These are phyloP conservation scores for Xylariales sp. DNA, from an alignment of 2,329 filamentous ascomycete genomes.

Conservation along the genomic window DNA sequence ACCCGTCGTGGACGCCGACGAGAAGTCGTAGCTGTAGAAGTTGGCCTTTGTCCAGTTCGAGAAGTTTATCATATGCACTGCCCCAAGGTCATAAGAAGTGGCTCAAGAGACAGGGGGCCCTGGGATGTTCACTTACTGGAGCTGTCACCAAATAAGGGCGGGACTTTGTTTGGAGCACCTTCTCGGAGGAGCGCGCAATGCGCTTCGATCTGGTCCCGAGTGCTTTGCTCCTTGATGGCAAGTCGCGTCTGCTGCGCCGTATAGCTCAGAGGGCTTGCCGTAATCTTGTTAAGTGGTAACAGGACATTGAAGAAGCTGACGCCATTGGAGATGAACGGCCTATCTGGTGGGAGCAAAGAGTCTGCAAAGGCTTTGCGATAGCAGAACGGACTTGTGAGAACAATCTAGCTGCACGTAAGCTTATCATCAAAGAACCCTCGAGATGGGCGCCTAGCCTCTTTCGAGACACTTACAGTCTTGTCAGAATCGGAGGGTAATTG, in stretches of 20 bases:
- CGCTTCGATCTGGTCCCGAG: slow-evolving; percentile 24
- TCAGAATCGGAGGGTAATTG: too few relatives aligned
- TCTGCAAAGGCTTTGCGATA: too few relatives aligned
- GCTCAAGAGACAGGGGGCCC: too few relatives aligned
- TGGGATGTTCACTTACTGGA: too few relatives aligned
- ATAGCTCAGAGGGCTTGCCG: slow-evolving; percentile 16
- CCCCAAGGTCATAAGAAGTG: too few relatives aligned
- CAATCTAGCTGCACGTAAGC: too few relatives aligned
- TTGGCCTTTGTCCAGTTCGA: slow-evolving; percentile 35
- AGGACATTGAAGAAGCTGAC: slow-evolving; percentile 17
- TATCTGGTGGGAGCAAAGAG: slow-evolving; percentile 16
- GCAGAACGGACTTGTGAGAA: too few relatives aligned
- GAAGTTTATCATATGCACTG: slow-evolving; percentile 28
- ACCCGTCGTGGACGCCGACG: too few relatives aligned
- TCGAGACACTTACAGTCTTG: too few relatives aligned
- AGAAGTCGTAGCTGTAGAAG: slow-evolving; percentile 34
- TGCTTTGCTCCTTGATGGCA: slow-evolving; percentile 29
- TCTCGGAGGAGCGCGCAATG: slow-evolving; percentile 18
- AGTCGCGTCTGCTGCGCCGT: slow-evolving; percentile 24
- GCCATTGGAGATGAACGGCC: slow-evolving; percentile 17
- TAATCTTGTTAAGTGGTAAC: slow-evolving; percentile 16
- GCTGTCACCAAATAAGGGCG: slow-evolving; percentile 28
- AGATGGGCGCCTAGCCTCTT: too few relatives aligned
- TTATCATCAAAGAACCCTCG: too few relatives aligned
- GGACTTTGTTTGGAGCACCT: not conserved